These are phyloP conservation scores for Thelonectria discophora DNA, from an alignment of 2,329 filamentous ascomycete species.

Conservation along the genomic window DNA sequence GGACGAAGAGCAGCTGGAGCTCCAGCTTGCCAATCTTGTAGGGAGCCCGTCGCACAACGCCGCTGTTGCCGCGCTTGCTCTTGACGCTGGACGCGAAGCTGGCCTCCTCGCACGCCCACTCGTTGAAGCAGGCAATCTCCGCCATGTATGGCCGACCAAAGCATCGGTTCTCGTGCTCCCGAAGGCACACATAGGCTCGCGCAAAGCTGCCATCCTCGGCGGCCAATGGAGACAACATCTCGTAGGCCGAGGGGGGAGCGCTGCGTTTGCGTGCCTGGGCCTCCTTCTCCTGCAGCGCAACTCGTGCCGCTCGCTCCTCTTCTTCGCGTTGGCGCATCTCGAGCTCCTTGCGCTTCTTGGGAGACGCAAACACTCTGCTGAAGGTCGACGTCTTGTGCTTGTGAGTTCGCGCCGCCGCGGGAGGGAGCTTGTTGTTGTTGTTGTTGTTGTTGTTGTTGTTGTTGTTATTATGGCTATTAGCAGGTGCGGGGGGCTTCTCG, in stretches of 20 bases:
- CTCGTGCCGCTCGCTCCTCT: conserved; percentile 75
- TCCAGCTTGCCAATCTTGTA: conserved; percentile 97
- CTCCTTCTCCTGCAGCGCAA: conserved; percentile 72
- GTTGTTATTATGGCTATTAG: not conserved
- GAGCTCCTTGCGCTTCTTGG: conserved; percentile 95
- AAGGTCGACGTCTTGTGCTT: conserved; percentile 89
- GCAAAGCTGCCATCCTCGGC: conserved; percentile 94
- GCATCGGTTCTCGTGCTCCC: conserved; percentile 88
- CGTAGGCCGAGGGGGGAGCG: conserved; percentile 78
- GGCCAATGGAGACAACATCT: conserved; percentile 85
- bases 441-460: conserved; percentile 36
- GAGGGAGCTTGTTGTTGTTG: conserved; percentile 54
- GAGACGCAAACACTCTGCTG: conserved; percentile 90
- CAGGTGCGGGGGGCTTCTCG: conserved; percentile 74
- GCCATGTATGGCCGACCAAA: conserved; percentile 89
- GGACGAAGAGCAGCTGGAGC: conserved; percentile 92
- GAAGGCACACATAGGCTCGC: conserved; percentile 90
- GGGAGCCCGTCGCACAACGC: conserved; percentile 83
- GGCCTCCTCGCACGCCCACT: conserved; percentile 93
- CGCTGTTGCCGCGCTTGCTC: conserved; percentile 82
- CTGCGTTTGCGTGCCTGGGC: conserved; percentile 70
- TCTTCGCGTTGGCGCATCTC: conserved; percentile 86
- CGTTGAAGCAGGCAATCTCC: conserved; percentile 95
- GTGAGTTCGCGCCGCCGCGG: conserved; percentile 67
- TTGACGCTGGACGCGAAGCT: conserved; percentile 85